phyloP scores from a whole-genome alignment of 73 alveolate genomes.

The Diophrys appendiculata region DNA sequence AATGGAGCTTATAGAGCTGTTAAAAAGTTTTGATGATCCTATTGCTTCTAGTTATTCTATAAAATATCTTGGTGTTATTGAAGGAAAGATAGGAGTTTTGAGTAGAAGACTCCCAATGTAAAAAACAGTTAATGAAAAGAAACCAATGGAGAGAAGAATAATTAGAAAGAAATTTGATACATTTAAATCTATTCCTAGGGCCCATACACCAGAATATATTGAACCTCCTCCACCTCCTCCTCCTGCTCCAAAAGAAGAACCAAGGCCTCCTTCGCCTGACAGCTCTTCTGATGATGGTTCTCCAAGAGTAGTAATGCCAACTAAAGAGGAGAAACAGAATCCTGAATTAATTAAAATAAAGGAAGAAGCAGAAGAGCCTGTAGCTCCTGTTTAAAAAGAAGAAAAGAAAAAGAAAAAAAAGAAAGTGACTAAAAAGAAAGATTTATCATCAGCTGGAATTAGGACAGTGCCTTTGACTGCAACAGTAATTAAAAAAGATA shows the following conservation, averaged over 20 bases:
- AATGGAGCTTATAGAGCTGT: background rate
- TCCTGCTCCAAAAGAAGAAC: background rate
- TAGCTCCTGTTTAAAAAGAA: background rate
- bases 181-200: background rate
- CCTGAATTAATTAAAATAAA: background rate
- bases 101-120: constrained; percentile 10
- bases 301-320: background rate
- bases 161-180: background rate
- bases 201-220: background rate
- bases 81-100: constrained; percentile 59
- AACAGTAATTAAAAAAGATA: too few relatives aligned
- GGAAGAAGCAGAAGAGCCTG: background rate
- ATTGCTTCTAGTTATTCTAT: constrained; percentile 36
- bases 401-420: background rate
- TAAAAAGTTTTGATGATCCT: background rate
- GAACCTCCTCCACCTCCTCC: background rate
- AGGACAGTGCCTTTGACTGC: background rate
- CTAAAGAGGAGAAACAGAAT: background rate
- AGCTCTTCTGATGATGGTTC: background rate
- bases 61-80: constrained; percentile 61
- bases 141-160: background rate
- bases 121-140: background rate
- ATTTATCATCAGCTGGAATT: background rate
- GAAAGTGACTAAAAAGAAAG: background rate
- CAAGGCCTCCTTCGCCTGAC: too few relatives aligned